Evolutionary conservation across 257 asterid species (phyloP).

Genomic region (Plantago major): DNA sequence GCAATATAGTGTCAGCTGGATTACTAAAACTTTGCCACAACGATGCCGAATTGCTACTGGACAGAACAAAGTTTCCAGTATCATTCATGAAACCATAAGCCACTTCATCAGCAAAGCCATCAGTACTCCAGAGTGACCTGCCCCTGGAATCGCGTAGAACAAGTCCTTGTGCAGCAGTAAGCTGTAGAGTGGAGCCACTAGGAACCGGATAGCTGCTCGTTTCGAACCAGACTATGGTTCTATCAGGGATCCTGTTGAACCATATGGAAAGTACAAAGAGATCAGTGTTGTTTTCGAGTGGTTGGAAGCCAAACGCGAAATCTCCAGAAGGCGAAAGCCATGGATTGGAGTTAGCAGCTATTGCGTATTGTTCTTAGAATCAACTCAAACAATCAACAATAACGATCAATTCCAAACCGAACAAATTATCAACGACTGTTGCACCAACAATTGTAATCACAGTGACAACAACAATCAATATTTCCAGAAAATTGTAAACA

Average conservation of each 20-base stretch:
- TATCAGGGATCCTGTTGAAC: slow-evolving; percentile 38
- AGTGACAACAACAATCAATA: no score
- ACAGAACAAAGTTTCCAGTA: slow-evolving; percentile 47
- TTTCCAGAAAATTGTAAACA: no score
- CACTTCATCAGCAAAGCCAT: slow-evolving; percentile 15
- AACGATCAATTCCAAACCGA: no score
- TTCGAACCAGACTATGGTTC: slow-evolving; percentile 50
- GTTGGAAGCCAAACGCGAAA: slow-evolving; percentile 56
- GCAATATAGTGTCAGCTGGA: slow-evolving; percentile 34
- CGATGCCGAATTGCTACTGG: slow-evolving; percentile 10
- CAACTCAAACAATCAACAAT: no score
- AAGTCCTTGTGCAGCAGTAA: slow-evolving; percentile 32
- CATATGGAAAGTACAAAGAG: slow-evolving; percentile 45
- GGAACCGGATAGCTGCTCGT: slow-evolving; percentile 27
- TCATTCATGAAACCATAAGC: slow-evolving; percentile 40
- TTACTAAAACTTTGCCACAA: slow-evolving; percentile 52
- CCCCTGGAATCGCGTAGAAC: slow-evolving; percentile 36
- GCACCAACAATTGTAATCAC: no score
- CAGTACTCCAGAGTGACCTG: slow-evolving; percentile 20
- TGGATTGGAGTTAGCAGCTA: slow-evolving; percentile 21
- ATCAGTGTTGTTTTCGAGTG: slow-evolving; percentile 10
- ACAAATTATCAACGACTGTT: no score
- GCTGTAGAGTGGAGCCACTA: slow-evolving; percentile 31
- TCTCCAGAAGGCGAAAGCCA: slow-evolving; percentile 60
- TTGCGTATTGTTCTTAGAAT: no score